A percentile compares a stretch with the other conserved stretches of the same genome.
Conservation (phyloP, 495 filamentous ascomycete genomes). For the Penicillium psychrofluorescens region DNA sequence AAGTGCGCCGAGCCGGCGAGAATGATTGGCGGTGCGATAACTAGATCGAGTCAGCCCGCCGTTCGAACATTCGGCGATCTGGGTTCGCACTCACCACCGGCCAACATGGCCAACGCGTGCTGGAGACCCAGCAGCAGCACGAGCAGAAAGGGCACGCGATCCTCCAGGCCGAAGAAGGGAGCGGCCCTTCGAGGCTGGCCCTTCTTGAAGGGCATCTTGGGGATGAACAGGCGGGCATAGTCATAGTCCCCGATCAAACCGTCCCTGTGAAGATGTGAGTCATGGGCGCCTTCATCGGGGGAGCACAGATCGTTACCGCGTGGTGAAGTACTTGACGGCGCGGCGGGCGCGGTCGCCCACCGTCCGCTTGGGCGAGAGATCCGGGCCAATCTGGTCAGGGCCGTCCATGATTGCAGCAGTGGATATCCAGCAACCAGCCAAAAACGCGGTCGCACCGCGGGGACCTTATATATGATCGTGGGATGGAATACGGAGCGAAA, state of each 20-base stretch:
- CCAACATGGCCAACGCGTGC: constrained; percentile 62
- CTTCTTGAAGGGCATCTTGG: constrained; percentile 78
- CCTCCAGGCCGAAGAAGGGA: constrained; percentile 85
- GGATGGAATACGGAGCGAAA: too few relatives aligned
- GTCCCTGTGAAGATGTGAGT: constrained; percentile 43
- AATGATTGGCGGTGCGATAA: constrained; percentile 77
- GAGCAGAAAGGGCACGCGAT: constrained; percentile 72
- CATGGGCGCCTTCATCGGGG: not conserved
- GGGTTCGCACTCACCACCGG: constrained; percentile 34
- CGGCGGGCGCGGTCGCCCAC: constrained; percentile 27
- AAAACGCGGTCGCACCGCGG: not conserved
- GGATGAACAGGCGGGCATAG: constrained; percentile 71
- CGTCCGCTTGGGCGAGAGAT: constrained; percentile 31
- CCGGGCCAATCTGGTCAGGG: constrained; percentile 46
- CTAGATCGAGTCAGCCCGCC: constrained; percentile 10
- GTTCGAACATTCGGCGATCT: not conserved
- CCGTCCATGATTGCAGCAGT: constrained; percentile 28
- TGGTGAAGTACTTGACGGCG: constrained; percentile 38
- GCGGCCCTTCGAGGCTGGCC: constrained; percentile 47
- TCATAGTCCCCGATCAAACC: constrained; percentile 82
- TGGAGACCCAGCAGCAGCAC: constrained; percentile 67
- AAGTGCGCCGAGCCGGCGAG: constrained; percentile 66
- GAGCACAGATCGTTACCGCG: constrained; percentile 29
- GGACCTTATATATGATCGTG: too few relatives aligned
- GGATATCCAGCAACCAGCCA: not conserved